These are phyloP conservation scores for Trametes gibbosa DNA, from an alignment of 768 basidiomycete genomes.

Conservation along the genomic window DNA sequence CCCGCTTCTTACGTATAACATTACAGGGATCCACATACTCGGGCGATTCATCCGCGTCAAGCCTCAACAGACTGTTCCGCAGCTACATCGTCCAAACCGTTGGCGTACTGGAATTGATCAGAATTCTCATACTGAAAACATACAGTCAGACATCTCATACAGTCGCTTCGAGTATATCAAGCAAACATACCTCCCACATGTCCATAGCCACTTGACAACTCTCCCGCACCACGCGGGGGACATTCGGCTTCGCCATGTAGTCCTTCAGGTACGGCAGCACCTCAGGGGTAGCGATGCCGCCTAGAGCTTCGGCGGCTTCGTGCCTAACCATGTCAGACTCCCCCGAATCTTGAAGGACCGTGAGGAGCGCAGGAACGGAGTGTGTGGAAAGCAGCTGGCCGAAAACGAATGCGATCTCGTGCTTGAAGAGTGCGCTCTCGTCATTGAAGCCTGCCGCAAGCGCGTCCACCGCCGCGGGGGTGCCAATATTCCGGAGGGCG, in stretches of 20 bases:
- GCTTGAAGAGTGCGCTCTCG: slow-evolving; percentile 93
- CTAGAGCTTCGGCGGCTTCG: slow-evolving; percentile 96
- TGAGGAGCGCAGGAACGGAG: slow-evolving; percentile 80
- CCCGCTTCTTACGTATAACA: not conserved
- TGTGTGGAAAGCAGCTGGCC: slow-evolving; percentile 90
- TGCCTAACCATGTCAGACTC: slow-evolving; percentile 98
- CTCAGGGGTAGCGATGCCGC: slow-evolving; percentile 94
- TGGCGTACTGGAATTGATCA: slow-evolving; percentile 75
- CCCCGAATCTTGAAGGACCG: slow-evolving; percentile 63
- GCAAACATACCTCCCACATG: slow-evolving; percentile 79
- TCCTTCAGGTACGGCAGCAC: slow-evolving; percentile 84
- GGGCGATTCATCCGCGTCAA: slow-evolving; percentile 16
- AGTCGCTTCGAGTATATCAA: not conserved
- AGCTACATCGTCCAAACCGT: slow-evolving; percentile 37
- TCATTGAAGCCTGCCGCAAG: slow-evolving; percentile 90
- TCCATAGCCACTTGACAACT: slow-evolving; percentile 96
- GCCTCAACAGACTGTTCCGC: slow-evolving; percentile 22
- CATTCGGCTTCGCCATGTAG: slow-evolving; percentile 76
- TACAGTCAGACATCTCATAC: not conserved
- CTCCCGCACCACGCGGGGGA: slow-evolving; percentile 88
- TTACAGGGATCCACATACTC: not conserved
- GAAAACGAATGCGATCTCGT: slow-evolving; percentile 98
- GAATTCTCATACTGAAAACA: slow-evolving; percentile 71
- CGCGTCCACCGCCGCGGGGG: slow-evolving; percentile 80
- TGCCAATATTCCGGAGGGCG: slow-evolving; percentile 90